Evolutionary conservation across 495 filamentous ascomycete species (phyloP).

Genomic region (Aspergillus leporis): DNA sequence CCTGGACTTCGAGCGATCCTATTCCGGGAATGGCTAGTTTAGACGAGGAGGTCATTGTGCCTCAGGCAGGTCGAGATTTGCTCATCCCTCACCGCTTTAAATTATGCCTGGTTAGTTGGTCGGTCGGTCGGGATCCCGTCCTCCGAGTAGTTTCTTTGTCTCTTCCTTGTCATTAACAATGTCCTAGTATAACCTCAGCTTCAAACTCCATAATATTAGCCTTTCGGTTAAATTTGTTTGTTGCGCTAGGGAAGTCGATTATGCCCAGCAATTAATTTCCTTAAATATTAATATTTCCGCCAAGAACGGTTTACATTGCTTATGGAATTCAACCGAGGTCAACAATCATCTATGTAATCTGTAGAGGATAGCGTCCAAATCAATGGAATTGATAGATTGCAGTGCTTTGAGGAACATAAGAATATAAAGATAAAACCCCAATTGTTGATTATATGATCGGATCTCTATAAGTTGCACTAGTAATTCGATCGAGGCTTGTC

Average conservation of each 20-base stretch:
- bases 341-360: background rate
- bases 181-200: background rate
- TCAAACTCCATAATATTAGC: background rate
- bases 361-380: background rate
- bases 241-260: background rate
- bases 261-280: background rate
- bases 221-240: background rate
- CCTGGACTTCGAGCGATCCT: background rate
- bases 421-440: too few relatives aligned
- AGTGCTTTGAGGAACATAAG: background rate
- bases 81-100: background rate
- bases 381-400: background rate
- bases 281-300: background rate
- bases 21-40: background rate
- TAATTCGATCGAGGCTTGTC: too few relatives aligned
- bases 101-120: background rate
- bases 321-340: background rate
- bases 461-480: too few relatives aligned
- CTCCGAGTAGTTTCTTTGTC: background rate
- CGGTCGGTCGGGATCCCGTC: background rate
- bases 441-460: too few relatives aligned
- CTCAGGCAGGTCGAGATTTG: background rate
- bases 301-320: background rate
- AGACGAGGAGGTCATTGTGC: background rate
- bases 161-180: background rate